Base-by-base conservation (phyloP, 352 stramenopile genomes). In the Globisporangium acanthophoron region DNA sequence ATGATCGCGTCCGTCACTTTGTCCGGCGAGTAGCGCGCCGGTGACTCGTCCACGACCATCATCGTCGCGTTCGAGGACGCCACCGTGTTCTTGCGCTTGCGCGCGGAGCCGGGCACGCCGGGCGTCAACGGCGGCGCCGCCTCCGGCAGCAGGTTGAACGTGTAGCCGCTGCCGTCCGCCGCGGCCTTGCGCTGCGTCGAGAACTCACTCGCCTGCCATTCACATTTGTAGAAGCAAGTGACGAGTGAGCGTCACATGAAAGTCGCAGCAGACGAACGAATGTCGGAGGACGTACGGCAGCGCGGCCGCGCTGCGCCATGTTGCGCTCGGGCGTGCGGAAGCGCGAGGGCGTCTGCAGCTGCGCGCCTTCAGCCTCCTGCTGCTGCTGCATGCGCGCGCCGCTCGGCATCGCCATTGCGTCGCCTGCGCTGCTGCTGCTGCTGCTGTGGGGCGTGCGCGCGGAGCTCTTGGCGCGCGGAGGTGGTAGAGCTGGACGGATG, bases 1-100 rank as follows among this genome's bases (percentile, higher is more conserved):
- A 84, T 84, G 67, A 92, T 78, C n/a, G 78, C 78, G n/a, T 81
- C 73, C 47, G 80, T 84, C 12, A 90, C 74, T 59, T 90, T 80
- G 44, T 83, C 80, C 3, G 77, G 71, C 50, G 83, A 88, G 61
- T 88, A 88, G 24, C 83, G 65, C 29, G 79, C 79, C 13, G 81
- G 81, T 8, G 78, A 86, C 61, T 79, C 73, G 29, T 70, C 67
- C 15, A 53, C 54, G 21, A 56, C 52, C 54, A 49, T 57, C 47
- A 60, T 66, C 20, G 48, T 57, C 40, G 31, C 49, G 47, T 66
- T 61, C 21, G 58, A 59, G 8, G 58, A 64, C 33, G 52, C 58
- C 8, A 52, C n/a, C 45, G 58, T 56, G 27, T 71, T 74, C 24
- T 70, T 65, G 0, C 69, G 65, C 20, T 71, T 73, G 33, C 70